Percentiles rank a stretch among this genome's conserved stretches.
These are phyloP conservation scores for Rhizopogon sp. DNA, from an alignment of 768 basidiomycete species.

Conservation along the genomic window DNA sequence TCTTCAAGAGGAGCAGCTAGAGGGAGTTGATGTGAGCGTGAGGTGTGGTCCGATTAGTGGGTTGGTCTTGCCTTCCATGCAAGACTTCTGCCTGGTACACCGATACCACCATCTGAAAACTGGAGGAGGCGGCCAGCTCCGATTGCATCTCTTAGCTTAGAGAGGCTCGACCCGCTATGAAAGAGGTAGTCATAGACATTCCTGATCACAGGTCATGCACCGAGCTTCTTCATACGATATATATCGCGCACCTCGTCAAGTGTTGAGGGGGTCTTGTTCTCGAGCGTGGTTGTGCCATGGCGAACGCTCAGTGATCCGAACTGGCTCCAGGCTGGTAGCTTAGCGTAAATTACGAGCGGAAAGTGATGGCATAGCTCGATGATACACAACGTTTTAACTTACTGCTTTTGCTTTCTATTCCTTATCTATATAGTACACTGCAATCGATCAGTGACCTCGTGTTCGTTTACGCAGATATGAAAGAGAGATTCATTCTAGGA, in stretches of 20 bases:
- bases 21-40: conserved; percentile 17
- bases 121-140: conserved; percentile 56
- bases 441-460: too few species aligned
- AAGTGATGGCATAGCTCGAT: too few species aligned
- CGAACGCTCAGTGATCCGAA: background rate
- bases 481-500: conserved; percentile 18
- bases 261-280: conserved; percentile 17
- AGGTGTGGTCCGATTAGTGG: conserved; percentile 10
- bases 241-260: conserved; percentile 19
- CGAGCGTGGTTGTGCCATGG: conserved; percentile 18
- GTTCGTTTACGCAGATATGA: background rate
- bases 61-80: conserved; percentile 68
- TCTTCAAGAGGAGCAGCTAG: conserved; percentile 65
- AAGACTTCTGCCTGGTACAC: conserved; percentile 70
- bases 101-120: conserved; percentile 34
- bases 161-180: conserved; percentile 46
- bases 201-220: conserved; percentile 19
- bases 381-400: too few species aligned
- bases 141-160: conserved; percentile 64
- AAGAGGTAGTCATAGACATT: conserved; percentile 42
- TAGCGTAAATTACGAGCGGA: background rate
- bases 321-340: background rate
- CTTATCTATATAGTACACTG: too few species aligned
- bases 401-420: too few species aligned
- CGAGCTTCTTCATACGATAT: background rate